Conservation (phyloP, 768 basidiomycete species). For the Chalciporus sphaerocephalus region DNA sequence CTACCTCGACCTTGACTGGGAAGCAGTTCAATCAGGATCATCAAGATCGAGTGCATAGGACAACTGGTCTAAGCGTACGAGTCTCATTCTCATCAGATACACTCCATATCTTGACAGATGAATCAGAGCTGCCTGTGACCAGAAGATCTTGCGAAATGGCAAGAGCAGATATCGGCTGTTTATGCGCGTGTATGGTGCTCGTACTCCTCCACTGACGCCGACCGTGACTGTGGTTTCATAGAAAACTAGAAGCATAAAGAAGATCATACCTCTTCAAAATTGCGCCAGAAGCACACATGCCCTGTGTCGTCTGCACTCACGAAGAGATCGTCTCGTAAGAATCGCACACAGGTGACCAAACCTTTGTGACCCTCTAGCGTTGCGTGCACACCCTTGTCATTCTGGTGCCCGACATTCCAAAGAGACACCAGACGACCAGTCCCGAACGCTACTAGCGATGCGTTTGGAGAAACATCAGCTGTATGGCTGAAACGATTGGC, state of each 20-base stretch:
- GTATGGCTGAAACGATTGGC: constrained; percentile 43
- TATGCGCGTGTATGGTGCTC: constrained; percentile 54
- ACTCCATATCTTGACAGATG: constrained; percentile 71
- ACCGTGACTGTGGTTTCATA: constrained; percentile 4
- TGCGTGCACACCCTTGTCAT: constrained; percentile 52
- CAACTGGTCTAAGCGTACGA: constrained; percentile 22
- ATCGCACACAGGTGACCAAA: constrained; percentile 73
- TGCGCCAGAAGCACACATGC: constrained; percentile 56
- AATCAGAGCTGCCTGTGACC: constrained; percentile 82
- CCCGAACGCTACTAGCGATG: constrained; percentile 50
- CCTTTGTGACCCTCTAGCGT: constrained; percentile 77
- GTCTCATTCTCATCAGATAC: constrained; percentile 27
- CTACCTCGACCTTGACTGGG: constrained; percentile 37
- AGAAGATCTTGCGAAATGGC: constrained; percentile 46
- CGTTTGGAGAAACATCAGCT: constrained; percentile 32
- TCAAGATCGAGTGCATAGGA: constrained; percentile 7
- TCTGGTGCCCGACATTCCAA: constrained; percentile 55
- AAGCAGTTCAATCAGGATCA: not conserved
- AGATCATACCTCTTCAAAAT: constrained; percentile 25
- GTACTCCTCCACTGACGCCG: constrained; percentile 53
- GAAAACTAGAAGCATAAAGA: constrained; percentile 6
- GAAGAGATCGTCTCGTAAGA: constrained; percentile 49
- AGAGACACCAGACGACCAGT: constrained; percentile 52
- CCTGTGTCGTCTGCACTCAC: constrained; percentile 79
- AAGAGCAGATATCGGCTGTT: constrained; percentile 65